Evolutionary conservation across 2,329 filamentous ascomycete species (phyloP), one percentile per base, ranked within the genome.

Genomic region (Colletotrichum noveboracense): DNA sequence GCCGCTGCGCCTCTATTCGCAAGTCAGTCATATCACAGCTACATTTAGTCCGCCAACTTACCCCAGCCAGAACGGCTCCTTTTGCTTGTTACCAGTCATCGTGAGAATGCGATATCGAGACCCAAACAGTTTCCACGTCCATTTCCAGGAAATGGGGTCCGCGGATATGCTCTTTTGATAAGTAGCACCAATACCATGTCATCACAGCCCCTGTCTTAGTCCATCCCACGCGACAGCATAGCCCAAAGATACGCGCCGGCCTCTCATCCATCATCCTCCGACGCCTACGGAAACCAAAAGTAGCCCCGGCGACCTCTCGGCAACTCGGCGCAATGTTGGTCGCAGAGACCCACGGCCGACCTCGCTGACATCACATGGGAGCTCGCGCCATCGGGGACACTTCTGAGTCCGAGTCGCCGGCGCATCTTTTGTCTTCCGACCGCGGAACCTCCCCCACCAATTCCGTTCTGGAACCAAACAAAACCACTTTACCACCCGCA

Each of bases 11-110:
- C 86, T 16, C 86, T 87, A 60, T 14, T 3, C 7, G 12, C 36
- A 30, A 55, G 52, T 79, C 26, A 76, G 71, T n/a, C 24, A 28
- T 10, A 5, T 9, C 5, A 7, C 0, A n/a, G 7, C 16, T n/a
- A 3, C 32, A 3, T 12, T 18, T 4, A 13, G n/a, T 0, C 3
- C 2, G 7, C 5, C 6, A 9, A 77, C 84, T 78, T 77, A 87
- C 86, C 86, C 86, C 16, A 87, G 82, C 86, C 86, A 87, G 69
- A 87, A 85, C 4, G 86, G 85, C 79, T 87, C 85, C 71, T 85
- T 85, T 36, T 84, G 60, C 78, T 84, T 78, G 62, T 75, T 76
- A 8, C 30, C 60, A 6, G 70, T 9, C 73, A 72, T 77, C 6
- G 28, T 65, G 58, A 34, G 55, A 58, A 36, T 61, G 21, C 24